Percentiles rank a stretch among this genome's conserved stretches.
phyloP scores from a whole-genome alignment of 352 stramenopile genomes.

The Peronospora farinosa region DNA sequence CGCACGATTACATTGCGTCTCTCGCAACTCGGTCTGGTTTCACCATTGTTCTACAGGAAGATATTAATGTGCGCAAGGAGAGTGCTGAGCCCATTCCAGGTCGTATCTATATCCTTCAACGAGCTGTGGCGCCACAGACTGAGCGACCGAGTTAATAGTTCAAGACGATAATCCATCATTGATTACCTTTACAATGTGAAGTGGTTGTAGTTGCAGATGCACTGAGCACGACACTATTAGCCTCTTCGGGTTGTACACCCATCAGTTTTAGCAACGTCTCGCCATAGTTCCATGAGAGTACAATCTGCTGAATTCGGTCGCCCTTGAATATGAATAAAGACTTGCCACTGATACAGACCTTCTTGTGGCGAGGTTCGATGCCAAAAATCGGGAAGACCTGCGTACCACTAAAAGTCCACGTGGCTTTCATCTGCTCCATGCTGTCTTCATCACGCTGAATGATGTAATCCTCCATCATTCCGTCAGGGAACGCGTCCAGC shows the following conservation, averaged over 20 bases:
- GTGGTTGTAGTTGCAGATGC: constrained; percentile 7
- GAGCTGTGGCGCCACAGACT: not conserved
- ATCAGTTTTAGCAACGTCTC: constrained; percentile 72
- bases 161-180: constrained; percentile 18
- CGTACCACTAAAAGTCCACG: constrained; percentile 73
- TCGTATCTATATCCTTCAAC: constrained; percentile 52
- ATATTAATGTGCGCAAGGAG: constrained; percentile 63
- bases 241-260: constrained; percentile 35
- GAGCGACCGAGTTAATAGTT: constrained; percentile 1
- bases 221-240: constrained; percentile 20
- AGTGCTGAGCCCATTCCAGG: constrained; percentile 63
- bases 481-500: constrained; percentile 68
- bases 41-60: constrained; percentile 30
- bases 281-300: constrained; percentile 70
- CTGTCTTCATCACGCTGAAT: constrained; percentile 54
- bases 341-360: constrained; percentile 69
- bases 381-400: constrained; percentile 73
- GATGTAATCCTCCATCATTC: constrained; percentile 80
- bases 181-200: constrained; percentile 7
- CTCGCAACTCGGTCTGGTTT: constrained; percentile 43
- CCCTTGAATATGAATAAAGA: constrained; percentile 76
- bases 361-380: constrained; percentile 64
- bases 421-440: constrained; percentile 61
- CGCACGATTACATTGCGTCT: constrained; percentile 47
- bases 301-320: constrained; percentile 63